Evolutionary conservation across 2,329 filamentous ascomycete genomes (phyloP).

Genomic region (Juglanconis juglandina): DNA sequence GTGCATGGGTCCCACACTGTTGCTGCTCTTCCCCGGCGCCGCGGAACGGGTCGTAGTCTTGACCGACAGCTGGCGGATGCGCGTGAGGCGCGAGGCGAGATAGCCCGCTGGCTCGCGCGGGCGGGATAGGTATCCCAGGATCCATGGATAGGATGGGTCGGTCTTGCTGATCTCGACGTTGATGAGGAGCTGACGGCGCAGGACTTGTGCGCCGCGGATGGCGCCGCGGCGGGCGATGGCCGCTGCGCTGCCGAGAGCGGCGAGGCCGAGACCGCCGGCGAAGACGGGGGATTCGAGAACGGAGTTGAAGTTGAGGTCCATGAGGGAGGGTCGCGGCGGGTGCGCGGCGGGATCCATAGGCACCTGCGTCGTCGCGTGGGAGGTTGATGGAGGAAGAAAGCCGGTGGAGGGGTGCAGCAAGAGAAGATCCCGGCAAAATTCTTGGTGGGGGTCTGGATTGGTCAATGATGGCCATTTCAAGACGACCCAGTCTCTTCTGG

Average conservation of each 20-base stretch:
- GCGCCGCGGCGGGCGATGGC: constrained; percentile 77
- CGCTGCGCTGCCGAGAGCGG: constrained; percentile 77
- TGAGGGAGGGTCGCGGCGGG: constrained; percentile 13
- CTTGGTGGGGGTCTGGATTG: constrained; percentile 15
- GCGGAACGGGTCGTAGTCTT: constrained; percentile 46
- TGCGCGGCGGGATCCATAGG: constrained; percentile 20
- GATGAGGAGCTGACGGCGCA: constrained; percentile 83
- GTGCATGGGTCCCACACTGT: constrained; percentile 63
- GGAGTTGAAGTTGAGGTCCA: constrained; percentile 48
- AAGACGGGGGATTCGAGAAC: constrained; percentile 63
- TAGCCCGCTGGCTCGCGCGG: constrained; percentile 66
- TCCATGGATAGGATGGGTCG: constrained; percentile 90
- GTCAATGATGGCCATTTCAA: background rate
- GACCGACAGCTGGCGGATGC: constrained; percentile 58
- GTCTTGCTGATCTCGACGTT: constrained; percentile 94
- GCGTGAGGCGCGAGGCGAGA: constrained; percentile 54
- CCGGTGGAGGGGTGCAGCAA: background rate
- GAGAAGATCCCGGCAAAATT: constrained; percentile 3
- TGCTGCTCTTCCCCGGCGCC: constrained; percentile 60
- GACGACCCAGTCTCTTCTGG: background rate
- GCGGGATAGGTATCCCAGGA: constrained; percentile 89
- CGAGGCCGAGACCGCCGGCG: constrained; percentile 81
- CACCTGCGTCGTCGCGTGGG: constrained; percentile 16
- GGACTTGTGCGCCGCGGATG: constrained; percentile 66
- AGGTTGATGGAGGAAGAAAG: background rate